These are phyloP conservation scores for Aspergillus brasiliensis DNA, from an alignment of 2,329 filamentous ascomycete genomes.

Conservation along the genomic window DNA sequence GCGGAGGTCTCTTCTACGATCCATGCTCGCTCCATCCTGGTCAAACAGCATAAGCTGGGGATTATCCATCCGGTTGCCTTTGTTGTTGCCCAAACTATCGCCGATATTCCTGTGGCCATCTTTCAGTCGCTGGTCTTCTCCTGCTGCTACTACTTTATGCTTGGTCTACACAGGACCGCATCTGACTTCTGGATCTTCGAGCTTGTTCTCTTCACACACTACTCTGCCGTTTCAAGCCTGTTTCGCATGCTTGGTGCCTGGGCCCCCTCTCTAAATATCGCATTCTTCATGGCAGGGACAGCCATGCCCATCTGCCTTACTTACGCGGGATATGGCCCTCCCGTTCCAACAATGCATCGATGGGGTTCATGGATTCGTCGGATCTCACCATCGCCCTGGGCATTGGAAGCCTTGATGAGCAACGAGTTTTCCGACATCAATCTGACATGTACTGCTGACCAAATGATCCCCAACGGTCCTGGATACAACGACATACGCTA, in stretches of 20 bases:
- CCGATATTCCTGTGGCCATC: slow-evolving; percentile 71
- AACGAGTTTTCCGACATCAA: background rate
- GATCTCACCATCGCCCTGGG: background rate
- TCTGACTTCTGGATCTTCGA: slow-evolving; percentile 79
- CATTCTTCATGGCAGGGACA: background rate
- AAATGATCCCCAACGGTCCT: background rate
- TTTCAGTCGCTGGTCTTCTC: slow-evolving; percentile 71
- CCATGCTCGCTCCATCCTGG: background rate
- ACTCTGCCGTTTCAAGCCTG: background rate
- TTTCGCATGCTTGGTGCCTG: background rate
- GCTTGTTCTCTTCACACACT: slow-evolving; percentile 63
- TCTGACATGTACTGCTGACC: background rate
- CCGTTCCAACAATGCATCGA: background rate
- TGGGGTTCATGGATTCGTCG: background rate
- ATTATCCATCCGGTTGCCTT: background rate
- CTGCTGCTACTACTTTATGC: slow-evolving; percentile 80
- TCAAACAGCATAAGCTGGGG: background rate
- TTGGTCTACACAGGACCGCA: slow-evolving; percentile 64
- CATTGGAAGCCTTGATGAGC: background rate
- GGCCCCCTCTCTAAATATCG: background rate
- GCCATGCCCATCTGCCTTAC: background rate
- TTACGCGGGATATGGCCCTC: background rate
- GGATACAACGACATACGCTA: background rate
- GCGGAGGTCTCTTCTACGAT: background rate
- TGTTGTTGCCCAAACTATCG: background rate